Conservation (phyloP, 2,329 filamentous ascomycete genomes). For the Phoma sp. region DNA sequence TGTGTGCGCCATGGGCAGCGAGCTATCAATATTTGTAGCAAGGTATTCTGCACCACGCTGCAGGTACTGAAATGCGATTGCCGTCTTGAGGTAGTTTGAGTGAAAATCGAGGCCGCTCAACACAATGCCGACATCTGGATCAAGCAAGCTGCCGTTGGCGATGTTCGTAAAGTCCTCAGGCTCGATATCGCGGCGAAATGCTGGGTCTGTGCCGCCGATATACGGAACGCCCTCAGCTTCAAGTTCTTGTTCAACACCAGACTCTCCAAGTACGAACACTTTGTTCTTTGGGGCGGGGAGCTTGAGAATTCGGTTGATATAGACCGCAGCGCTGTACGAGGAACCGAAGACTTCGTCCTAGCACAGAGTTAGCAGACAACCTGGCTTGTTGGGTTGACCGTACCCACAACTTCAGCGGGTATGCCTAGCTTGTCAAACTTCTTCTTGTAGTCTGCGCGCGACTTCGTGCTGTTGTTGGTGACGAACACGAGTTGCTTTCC, state of each 20-base stretch:
- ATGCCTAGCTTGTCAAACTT: constrained; percentile 87
- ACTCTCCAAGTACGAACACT: constrained; percentile 92
- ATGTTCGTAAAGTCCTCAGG: constrained; percentile 82
- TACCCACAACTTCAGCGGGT: constrained; percentile 68
- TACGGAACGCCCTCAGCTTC: constrained; percentile 78
- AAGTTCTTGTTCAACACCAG: constrained; percentile 89
- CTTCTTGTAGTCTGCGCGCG: constrained; percentile 87
- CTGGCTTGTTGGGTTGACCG: background rate
- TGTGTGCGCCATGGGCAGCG: constrained; percentile 79
- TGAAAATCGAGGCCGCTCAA: constrained; percentile 93
- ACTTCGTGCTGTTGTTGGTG: constrained; percentile 99
- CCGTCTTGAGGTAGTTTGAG: constrained; percentile 91
- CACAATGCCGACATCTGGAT: constrained; percentile 88
- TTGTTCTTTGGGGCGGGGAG: constrained; percentile 83
- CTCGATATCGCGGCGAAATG: constrained; percentile 77
- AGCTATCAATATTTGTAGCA: constrained; percentile 92
- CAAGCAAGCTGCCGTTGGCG: constrained; percentile 75
- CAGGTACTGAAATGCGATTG: constrained; percentile 86
- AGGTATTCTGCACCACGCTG: constrained; percentile 83
- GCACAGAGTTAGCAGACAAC: constrained; percentile 6
- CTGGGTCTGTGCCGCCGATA: constrained; percentile 85
- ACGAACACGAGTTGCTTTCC: constrained; percentile 95
- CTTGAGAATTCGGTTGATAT: constrained; percentile 90
- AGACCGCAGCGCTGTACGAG: constrained; percentile 92
- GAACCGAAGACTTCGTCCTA: constrained; percentile 95